Evolutionary conservation across 108 stramenopile species (phyloP).

Genomic region (Skeletonema potamos): DNA sequence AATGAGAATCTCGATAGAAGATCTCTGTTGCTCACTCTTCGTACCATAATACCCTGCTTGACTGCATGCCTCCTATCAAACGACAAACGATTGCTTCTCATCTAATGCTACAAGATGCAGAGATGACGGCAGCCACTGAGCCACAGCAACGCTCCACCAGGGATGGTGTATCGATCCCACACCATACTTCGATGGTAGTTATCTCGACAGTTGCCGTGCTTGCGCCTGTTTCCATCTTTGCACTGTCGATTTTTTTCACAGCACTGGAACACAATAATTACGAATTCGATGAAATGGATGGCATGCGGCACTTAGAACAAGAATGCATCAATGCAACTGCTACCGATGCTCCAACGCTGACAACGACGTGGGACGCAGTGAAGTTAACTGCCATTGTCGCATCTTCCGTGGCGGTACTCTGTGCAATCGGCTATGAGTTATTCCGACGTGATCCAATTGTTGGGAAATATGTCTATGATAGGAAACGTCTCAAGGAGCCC

Average conservation of each 20-base stretch:
- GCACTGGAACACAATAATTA: neutral
- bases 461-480: conserved; percentile 46
- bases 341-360: neutral
- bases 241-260: neutral
- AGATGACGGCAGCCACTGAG: neutral
- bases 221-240: neutral
- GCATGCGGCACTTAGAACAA: neutral
- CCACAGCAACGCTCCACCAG: neutral
- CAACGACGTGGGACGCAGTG: conserved; percentile 19
- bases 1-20: too few relatives aligned
- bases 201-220: neutral
- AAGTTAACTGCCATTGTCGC: conserved; percentile 12
- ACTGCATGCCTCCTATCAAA: too few relatives aligned
- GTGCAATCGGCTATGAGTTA: conserved; percentile 16
- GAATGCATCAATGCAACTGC: neutral
- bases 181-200: neutral
- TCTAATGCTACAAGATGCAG: too few relatives aligned
- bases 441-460: conserved; percentile 42
- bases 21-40: too few relatives aligned
- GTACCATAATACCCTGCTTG: too few relatives aligned
- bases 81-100: too few relatives aligned
- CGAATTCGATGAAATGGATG: neutral
- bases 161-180: neutral
- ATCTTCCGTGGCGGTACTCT: conserved; percentile 1
- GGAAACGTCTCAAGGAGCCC: conserved; percentile 37